Percentiles rank a stretch among this genome's conserved stretches.
These are phyloP conservation scores for Apiospora sp. DNA, from an alignment of 2,329 filamentous ascomycete species.

Conservation along the genomic window DNA sequence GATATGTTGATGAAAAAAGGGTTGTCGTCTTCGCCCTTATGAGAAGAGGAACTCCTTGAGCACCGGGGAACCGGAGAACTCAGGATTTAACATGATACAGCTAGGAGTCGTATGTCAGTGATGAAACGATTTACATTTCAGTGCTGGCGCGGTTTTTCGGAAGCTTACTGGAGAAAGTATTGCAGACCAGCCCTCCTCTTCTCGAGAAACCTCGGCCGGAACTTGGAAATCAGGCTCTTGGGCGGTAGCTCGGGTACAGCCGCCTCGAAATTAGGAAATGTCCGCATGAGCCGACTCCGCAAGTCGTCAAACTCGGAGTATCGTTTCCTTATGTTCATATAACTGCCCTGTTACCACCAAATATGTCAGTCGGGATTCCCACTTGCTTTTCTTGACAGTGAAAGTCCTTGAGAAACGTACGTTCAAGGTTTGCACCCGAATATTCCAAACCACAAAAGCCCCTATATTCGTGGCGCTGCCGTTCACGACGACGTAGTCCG, in stretches of 20 bases:
- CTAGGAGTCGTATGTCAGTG: constrained; percentile 53
- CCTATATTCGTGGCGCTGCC: constrained; percentile 68
- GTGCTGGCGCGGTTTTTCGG: constrained; percentile 27
- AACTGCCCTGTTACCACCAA: constrained; percentile 56
- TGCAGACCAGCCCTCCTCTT: constrained; percentile 81
- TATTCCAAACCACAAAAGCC: constrained; percentile 97
- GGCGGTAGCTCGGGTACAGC: constrained; percentile 91
- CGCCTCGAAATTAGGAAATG: constrained; percentile 83
- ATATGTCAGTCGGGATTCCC: neutral
- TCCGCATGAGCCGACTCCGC: constrained; percentile 73
- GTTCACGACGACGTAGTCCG: constrained; percentile 64
- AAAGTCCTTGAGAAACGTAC: constrained; percentile 54
- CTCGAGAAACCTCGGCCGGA: constrained; percentile 85
- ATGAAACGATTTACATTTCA: neutral
- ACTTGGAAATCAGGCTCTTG: constrained; percentile 89
- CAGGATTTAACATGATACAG: constrained; percentile 90
- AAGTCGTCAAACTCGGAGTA: constrained; percentile 96
- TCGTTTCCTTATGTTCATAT: constrained; percentile 71
- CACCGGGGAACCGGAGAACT: constrained; percentile 90
- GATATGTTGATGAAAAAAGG: neutral
- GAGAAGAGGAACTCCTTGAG: constrained; percentile 89
- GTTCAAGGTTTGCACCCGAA: constrained; percentile 84
- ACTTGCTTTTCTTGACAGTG: constrained; percentile 32
- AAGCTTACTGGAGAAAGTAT: constrained; percentile 89
- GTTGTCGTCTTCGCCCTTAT: constrained; percentile 40